phyloP scores from a whole-genome alignment of 257 asterid species.

The Solanum habrochaites region DNA sequence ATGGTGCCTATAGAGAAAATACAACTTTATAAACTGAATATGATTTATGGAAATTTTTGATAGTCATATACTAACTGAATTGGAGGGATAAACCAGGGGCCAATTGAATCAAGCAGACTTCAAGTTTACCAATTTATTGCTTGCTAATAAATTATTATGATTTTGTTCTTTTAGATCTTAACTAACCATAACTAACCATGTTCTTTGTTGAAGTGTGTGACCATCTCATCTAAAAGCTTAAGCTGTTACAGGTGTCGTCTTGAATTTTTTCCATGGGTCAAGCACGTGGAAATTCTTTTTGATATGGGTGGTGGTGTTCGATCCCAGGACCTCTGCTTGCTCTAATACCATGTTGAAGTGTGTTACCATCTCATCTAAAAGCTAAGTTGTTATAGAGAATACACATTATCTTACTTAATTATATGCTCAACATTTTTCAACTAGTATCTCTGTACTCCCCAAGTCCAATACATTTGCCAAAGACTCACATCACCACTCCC shows the following conservation, averaged over 20 bases:
- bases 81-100: background rate
- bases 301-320: too few relatives aligned
- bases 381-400: background rate
- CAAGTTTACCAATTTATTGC: background rate
- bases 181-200: background rate
- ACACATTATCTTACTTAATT: background rate
- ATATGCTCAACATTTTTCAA: background rate
- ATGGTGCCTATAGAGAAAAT: constrained; percentile 45
- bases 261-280: too few relatives aligned
- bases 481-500: background rate
- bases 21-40: background rate
- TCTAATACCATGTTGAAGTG: background rate
- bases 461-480: background rate
- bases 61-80: background rate
- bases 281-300: too few relatives aligned
- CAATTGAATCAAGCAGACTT: background rate
- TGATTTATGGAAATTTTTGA: background rate
- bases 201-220: background rate
- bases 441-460: background rate
- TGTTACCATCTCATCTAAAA: background rate
- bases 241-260: too few relatives aligned
- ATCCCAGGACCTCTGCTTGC: background rate
- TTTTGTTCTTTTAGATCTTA: background rate
- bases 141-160: background rate
- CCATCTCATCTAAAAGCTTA: too few relatives aligned